Percentiles rank a stretch among this genome's conserved stretches.
phyloP scores from a whole-genome alignment of 2,329 filamentous ascomycete species.

The Dactylellina parvicollis region DNA sequence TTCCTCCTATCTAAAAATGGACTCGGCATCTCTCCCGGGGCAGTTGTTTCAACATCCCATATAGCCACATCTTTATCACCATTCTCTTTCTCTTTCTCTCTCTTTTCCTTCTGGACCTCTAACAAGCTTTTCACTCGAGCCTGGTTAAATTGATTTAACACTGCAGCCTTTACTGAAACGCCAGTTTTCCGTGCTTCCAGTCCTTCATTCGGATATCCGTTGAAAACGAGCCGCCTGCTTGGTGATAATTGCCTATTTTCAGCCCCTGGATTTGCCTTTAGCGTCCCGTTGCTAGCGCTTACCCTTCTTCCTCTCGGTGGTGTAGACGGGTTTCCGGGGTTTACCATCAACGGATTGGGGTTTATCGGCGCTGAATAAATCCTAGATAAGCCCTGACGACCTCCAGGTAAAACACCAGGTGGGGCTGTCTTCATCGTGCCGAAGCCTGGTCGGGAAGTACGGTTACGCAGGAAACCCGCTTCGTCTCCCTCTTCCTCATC shows the following conservation, averaged over 20 bases:
- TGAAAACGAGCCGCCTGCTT: conserved; percentile 28
- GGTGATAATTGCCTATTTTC: conserved; percentile 42
- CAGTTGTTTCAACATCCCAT: conserved; percentile 19
- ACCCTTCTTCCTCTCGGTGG: conserved; percentile 39
- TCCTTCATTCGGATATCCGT: not conserved
- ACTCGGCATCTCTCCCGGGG: conserved; percentile 39
- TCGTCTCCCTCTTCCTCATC: conserved; percentile 41
- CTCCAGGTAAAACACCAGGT: conserved; percentile 1
- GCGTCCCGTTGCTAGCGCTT: conserved; percentile 16
- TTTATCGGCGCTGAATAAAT: conserved; percentile 42
- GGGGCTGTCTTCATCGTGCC: conserved; percentile 17
- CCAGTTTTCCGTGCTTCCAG: conserved; percentile 15
- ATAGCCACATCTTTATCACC: conserved; percentile 20
- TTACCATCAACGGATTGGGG: conserved; percentile 34
- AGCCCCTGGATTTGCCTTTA: conserved; percentile 43
- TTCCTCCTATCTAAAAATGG: conserved; percentile 9
- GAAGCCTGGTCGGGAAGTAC: conserved; percentile 22
- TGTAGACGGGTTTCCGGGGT: conserved; percentile 35
- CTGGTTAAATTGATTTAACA: conserved; percentile 17
- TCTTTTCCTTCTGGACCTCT: conserved; percentile 23
- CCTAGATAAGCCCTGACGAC: conserved; percentile 34
- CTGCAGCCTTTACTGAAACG: conserved; percentile 22
- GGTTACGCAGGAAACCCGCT: conserved; percentile 5
- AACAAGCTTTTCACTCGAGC: conserved; percentile 26
- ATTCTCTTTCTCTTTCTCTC: conserved; percentile 38